A percentile compares a stretch with the other conserved stretches of the same genome.
These are phyloP conservation scores for Prunus campanulata DNA, from an alignment of 306 rosid species.

Conservation along the genomic window DNA sequence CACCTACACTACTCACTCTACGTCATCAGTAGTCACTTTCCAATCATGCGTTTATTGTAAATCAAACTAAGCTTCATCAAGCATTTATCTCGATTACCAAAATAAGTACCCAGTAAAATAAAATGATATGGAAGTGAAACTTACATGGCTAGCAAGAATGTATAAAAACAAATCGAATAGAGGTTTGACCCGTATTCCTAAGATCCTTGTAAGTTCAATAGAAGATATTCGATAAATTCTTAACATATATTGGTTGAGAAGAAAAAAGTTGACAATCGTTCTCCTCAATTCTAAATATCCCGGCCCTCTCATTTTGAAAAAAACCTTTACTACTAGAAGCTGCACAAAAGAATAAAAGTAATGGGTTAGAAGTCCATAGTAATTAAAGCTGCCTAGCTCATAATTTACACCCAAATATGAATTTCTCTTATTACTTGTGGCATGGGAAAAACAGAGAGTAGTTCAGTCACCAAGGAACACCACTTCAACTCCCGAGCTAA, in stretches of 20 bases:
- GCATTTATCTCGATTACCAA: neutral
- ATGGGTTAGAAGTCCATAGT: neutral
- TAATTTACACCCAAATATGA: neutral
- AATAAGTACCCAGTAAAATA: neutral
- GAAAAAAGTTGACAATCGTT: slow-evolving; percentile 3
- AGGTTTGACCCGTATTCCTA: slow-evolving; percentile 22
- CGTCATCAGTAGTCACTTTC: no score
- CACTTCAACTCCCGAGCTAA: no score
- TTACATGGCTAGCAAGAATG: slow-evolving; percentile 33
- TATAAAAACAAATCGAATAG: slow-evolving; percentile 26
- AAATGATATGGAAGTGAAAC: neutral
- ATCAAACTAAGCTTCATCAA: neutral
- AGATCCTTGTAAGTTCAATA: slow-evolving; percentile 10
- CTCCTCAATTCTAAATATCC: neutral
- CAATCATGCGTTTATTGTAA: neutral
- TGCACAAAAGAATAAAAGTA: neutral
- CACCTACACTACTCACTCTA: no score
- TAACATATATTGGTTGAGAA: slow-evolving; percentile 26
- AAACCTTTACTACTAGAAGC: slow-evolving; percentile 5
- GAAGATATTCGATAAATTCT: slow-evolving; percentile 23
- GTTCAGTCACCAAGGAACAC: slow-evolving; percentile 11
- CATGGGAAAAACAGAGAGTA: slow-evolving; percentile 34
- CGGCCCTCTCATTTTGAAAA: slow-evolving; percentile 8
- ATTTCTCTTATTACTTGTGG: slow-evolving; percentile 11
- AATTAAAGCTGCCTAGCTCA: neutral